phyloP scores from a whole-genome alignment of 164 flowering plant species.

The Umbellularia californica region DNA sequence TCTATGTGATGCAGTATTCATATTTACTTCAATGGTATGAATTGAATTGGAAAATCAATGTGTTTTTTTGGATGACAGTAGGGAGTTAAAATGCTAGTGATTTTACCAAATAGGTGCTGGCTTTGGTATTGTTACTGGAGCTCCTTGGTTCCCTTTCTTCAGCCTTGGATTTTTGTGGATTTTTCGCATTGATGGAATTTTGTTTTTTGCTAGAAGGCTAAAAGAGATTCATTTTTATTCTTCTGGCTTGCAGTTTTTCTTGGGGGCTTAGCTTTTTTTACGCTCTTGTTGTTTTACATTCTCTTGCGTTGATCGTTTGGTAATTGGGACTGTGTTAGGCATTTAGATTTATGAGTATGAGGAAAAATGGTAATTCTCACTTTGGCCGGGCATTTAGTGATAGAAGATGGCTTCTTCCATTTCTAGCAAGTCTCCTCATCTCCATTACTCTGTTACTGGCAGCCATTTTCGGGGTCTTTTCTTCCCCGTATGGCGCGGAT shows the following conservation, averaged over 20 bases:
- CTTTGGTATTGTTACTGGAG: constrained; percentile 28
- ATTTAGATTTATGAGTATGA: constrained; percentile 26
- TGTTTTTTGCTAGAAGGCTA: too few species aligned
- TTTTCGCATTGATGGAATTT: background rate
- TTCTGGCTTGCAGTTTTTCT: too few species aligned
- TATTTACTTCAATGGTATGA: background rate
- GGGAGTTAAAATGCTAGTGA: constrained; percentile 25
- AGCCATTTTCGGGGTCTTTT: constrained; percentile 38
- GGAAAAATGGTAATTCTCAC: constrained; percentile 55
- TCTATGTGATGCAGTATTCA: background rate
- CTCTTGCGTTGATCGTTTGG: background rate
- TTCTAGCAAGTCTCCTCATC: constrained; percentile 63
- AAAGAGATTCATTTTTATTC: too few species aligned
- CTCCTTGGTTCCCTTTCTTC: constrained; percentile 22
- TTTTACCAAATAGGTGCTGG: constrained; percentile 14
- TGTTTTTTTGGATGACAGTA: background rate
- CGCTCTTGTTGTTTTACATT: too few species aligned
- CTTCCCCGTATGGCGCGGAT: constrained; percentile 39
- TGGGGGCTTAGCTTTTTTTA: too few species aligned
- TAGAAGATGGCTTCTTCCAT: constrained; percentile 75
- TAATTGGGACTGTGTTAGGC: background rate
- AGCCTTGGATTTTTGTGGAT: background rate
- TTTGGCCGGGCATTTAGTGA: constrained; percentile 62
- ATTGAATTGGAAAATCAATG: constrained; percentile 4
- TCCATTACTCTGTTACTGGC: constrained; percentile 49